These are phyloP conservation scores for Grosmannia huntii DNA, from an alignment of 2,329 filamentous ascomycete genomes.

Conservation along the genomic window DNA sequence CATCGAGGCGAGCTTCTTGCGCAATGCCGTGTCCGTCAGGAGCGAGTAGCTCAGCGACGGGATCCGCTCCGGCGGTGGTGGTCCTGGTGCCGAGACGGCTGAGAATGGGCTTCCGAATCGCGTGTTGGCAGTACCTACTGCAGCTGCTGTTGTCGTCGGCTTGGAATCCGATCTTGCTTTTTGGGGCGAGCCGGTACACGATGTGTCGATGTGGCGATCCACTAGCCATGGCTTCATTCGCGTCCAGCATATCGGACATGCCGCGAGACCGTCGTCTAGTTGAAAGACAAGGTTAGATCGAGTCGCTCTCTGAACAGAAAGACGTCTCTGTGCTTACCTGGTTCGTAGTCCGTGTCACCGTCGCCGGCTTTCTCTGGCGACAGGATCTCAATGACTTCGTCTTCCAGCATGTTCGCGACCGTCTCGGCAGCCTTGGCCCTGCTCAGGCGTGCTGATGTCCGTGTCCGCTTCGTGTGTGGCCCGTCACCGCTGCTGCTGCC, in stretches of 20 bases:
- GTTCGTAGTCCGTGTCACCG: constrained; percentile 19
- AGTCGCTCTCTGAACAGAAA: background rate
- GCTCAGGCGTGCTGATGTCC: constrained; percentile 37
- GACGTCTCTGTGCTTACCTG: constrained; percentile 14
- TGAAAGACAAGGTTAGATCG: background rate
- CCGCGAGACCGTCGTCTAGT: constrained; percentile 60
- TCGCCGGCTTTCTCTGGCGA: constrained; percentile 10
- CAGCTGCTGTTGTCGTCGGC: background rate
- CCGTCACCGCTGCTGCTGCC: constrained; percentile 9
- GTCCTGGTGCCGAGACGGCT: background rate
- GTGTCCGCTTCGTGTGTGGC: constrained; percentile 33
- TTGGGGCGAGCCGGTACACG: constrained; percentile 25
- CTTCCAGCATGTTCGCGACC: constrained; percentile 22
- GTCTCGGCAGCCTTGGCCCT: constrained; percentile 26
- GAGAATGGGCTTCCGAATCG: constrained; percentile 1
- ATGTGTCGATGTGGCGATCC: constrained; percentile 68
- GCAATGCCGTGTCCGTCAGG: constrained; percentile 64
- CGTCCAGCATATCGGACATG: constrained; percentile 69
- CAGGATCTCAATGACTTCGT: constrained; percentile 14
- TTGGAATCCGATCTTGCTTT: constrained; percentile 4
- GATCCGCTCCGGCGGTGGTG: constrained; percentile 43
- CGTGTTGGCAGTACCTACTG: background rate
- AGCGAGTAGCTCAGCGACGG: constrained; percentile 77
- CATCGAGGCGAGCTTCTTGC: constrained; percentile 69
- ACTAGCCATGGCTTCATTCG: constrained; percentile 72